These are phyloP conservation scores for Colletotrichum sansevieriae DNA, from an alignment of 2,329 filamentous ascomycete species.

Conservation along the genomic window DNA sequence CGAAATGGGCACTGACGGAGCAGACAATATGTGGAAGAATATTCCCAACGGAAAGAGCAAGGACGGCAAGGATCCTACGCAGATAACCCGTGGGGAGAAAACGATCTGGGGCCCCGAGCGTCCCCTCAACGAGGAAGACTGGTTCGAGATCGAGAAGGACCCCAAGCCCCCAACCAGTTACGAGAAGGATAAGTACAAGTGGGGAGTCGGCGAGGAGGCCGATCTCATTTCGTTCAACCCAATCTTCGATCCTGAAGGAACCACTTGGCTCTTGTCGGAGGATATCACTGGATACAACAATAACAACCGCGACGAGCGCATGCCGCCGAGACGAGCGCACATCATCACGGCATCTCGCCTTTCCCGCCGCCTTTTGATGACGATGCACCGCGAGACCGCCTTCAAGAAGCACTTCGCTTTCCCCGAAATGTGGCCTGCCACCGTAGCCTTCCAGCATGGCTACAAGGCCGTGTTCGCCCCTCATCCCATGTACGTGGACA, in stretches of 20 bases:
- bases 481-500: constrained; percentile 89
- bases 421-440: constrained; percentile 96
- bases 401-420: constrained; percentile 91
- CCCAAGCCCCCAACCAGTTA: constrained; percentile 78
- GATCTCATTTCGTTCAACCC: constrained; percentile 94
- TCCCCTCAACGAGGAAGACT: constrained; percentile 75
- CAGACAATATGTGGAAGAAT: constrained; percentile 76
- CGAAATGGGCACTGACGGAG: constrained; percentile 74
- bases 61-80: constrained; percentile 39
- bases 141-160: constrained; percentile 80
- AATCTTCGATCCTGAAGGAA: constrained; percentile 89
- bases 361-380: constrained; percentile 81
- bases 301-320: constrained; percentile 66
- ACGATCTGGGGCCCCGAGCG: constrained; percentile 88
- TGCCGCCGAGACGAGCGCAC: constrained; percentile 79
- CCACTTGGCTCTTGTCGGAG: constrained; percentile 84
- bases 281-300: constrained; percentile 89
- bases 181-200: constrained; percentile 84
- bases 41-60: constrained; percentile 58
- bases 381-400: constrained; percentile 92
- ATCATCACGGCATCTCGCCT: constrained; percentile 92
- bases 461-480: constrained; percentile 93
- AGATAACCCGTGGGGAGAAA: constrained; percentile 62
- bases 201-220: constrained; percentile 92
- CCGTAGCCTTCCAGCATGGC: constrained; percentile 89